These are phyloP conservation scores for Monosporascus sp. DNA, from an alignment of 2,329 filamentous ascomycete species.

Conservation along the genomic window DNA sequence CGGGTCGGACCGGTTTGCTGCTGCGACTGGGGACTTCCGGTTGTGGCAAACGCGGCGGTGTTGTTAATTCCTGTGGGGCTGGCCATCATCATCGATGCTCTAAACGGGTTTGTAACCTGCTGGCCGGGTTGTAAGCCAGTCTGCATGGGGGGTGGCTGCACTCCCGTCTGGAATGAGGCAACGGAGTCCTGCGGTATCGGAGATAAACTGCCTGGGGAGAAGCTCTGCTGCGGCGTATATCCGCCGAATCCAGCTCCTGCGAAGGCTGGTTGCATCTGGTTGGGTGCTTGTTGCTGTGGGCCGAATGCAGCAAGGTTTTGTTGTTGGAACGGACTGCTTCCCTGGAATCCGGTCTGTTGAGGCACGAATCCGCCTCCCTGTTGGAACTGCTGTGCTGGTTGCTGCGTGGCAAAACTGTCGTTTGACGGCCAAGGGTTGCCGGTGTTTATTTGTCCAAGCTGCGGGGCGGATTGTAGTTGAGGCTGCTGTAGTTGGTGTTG, in stretches of 20 bases:
- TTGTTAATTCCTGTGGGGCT: slow-evolving; percentile 45
- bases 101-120: slow-evolving; percentile 84
- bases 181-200: slow-evolving; percentile 55
- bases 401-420: slow-evolving; percentile 30
- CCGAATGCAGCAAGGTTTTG: slow-evolving; percentile 26
- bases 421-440: slow-evolving; percentile 34
- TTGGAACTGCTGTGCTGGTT: slow-evolving; percentile 29
- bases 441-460: slow-evolving; percentile 25
- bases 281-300: slow-evolving; percentile 35
- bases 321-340: slow-evolving; percentile 39
- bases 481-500: slow-evolving; percentile 29
- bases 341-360: slow-evolving; percentile 32
- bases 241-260: slow-evolving; percentile 80
- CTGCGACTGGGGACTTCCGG: slow-evolving; percentile 32
- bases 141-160: slow-evolving; percentile 35
- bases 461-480: slow-evolving; percentile 23
- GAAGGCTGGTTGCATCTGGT: slow-evolving; percentile 43
- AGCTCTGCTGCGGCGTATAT: slow-evolving; percentile 62
- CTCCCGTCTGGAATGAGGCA: slow-evolving; percentile 43
- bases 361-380: slow-evolving; percentile 22
- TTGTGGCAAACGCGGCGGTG: slow-evolving; percentile 29
- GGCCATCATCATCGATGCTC: slow-evolving; percentile 75
- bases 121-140: slow-evolving; percentile 42
- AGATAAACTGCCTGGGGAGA: slow-evolving; percentile 47
- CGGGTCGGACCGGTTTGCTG: slow-evolving; percentile 36